These are phyloP conservation scores for Penicillium paneum DNA, from an alignment of 2,329 filamentous ascomycete species.

Conservation along the genomic window DNA sequence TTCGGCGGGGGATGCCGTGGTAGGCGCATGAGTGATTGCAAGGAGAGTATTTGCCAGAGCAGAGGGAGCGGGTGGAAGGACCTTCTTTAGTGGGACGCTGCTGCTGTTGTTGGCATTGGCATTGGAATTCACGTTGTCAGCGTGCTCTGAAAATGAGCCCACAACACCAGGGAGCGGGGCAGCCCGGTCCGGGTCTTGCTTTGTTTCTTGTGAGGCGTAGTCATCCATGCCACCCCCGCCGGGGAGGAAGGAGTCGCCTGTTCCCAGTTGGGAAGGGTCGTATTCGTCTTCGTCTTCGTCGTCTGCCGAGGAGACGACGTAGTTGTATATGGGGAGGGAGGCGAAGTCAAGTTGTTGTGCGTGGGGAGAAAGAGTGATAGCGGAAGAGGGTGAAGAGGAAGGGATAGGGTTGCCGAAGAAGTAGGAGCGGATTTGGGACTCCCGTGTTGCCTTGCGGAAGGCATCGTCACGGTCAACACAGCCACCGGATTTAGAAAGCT, in stretches of 20 bases:
- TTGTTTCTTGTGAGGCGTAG: conserved; percentile 7
- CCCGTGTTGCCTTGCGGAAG: conserved; percentile 70
- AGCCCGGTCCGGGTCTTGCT: conserved; percentile 19
- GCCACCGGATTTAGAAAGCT: conserved; percentile 80
- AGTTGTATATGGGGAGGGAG: conserved; percentile 68
- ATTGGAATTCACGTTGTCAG: conserved; percentile 16
- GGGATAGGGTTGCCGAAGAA: conserved; percentile 74
- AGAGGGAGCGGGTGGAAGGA: conserved; percentile 59
- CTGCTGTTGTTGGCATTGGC: conserved; percentile 20
- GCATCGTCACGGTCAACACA: conserved; percentile 71
- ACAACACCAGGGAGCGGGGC: conserved; percentile 25
- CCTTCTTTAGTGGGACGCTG: conserved; percentile 52
- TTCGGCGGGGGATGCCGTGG: conserved; percentile 65
- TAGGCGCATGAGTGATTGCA: conserved; percentile 75
- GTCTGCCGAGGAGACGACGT: conserved; percentile 56
- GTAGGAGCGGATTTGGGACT: conserved; percentile 81
- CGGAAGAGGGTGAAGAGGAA: conserved; percentile 43
- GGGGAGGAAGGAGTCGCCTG: conserved; percentile 36
- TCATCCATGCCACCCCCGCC: conserved; percentile 32
- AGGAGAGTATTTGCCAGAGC: conserved; percentile 75
- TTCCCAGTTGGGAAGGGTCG: conserved; percentile 34
- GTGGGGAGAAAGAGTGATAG: conserved; percentile 76
- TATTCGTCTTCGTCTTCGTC: conserved; percentile 52
- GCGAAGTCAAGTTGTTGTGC: conserved; percentile 80
- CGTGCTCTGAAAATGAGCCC: conserved; percentile 10